Evolutionary conservation across 2,329 filamentous ascomycete genomes (phyloP), one percentile per base, ranked within the genome.

Genomic region (Colletotrichum graminicola): DNA sequence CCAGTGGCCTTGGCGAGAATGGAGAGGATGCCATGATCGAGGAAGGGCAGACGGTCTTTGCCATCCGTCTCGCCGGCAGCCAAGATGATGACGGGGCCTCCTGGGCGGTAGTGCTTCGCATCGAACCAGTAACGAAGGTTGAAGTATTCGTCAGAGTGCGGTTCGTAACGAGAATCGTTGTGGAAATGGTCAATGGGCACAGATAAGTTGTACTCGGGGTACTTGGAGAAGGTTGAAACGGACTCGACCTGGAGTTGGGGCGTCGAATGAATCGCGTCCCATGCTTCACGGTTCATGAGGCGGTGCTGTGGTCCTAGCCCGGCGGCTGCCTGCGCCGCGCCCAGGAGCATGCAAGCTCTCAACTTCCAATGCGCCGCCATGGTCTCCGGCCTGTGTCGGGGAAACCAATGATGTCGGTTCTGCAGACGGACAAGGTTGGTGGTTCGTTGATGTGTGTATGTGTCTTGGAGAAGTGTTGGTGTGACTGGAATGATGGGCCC

Each of bases 71-170:
- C 94, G 36, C 94, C 94, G 5, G 88, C 87, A 49, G 91, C 87
- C 5, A 97, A 86, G 6, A 97, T 87, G 67, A 97, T 93, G 59
- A 97, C 92, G 0, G 94, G 94, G 0, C 94, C 94, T 16, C 94
- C 94, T 0, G 87, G 82, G 78, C 90, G 86, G 82, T 97, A 97
- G 82, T 93, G 87, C 55, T 87, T 87, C 1, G 91, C 89, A 77
- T 97, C 94, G 75, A 95, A 94, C 92, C 92, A 97, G 83, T 96
- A 97, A 14, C 93, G 89, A 59, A 95, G 83, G 29, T 89, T 81
- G 80, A 94, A 97, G 1, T 82, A 87, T 34, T 80, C 91, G 75
- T 92, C 83, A 11, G 87, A 89, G 79, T 97, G 94, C 45, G 94
- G 93, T 79, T 91, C 92, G 78, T 97, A 97, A 60, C 85, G 83